Evolutionary conservation across 768 basidiomycete genomes (phyloP).

Genomic region (Leccinum uliginosum): DNA sequence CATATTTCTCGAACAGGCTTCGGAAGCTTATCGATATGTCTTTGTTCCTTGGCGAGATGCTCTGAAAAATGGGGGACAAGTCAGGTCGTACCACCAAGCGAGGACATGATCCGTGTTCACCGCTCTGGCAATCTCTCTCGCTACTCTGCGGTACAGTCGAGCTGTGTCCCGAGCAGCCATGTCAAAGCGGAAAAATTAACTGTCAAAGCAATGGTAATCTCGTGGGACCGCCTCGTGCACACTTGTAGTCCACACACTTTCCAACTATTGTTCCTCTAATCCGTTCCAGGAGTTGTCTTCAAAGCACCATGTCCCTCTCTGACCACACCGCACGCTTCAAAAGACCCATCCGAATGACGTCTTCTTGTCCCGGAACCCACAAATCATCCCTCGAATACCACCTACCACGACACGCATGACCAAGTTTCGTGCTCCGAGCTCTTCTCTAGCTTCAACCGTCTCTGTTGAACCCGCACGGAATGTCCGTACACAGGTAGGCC

Average conservation of each 20-base stretch:
- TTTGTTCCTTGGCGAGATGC: slow-evolving; percentile 35
- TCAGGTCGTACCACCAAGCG: neutral
- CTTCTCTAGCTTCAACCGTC: slow-evolving; percentile 10
- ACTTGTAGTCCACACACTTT: slow-evolving; percentile 1
- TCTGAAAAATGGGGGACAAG: slow-evolving; percentile 28
- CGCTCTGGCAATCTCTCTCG: slow-evolving; percentile 28
- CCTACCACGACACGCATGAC: slow-evolving; percentile 10
- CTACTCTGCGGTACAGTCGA: slow-evolving; percentile 27
- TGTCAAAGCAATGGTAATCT: slow-evolving; percentile 13
- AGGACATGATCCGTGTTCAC: slow-evolving; percentile 7
- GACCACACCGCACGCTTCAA: slow-evolving; percentile 12
- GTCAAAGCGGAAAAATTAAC: slow-evolving; percentile 18
- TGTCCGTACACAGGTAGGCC: slow-evolving; percentile 8
- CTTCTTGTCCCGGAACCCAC: neutral
- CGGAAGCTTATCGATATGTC: slow-evolving; percentile 51
- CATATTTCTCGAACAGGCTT: slow-evolving; percentile 42
- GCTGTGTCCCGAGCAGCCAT: slow-evolving; percentile 18
- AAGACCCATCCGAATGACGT: slow-evolving; percentile 2
- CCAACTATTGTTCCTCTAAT: slow-evolving; percentile 21
- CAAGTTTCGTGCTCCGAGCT: slow-evolving; percentile 16
- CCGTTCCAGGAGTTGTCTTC: slow-evolving; percentile 10
- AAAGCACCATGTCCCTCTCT: slow-evolving; percentile 6
- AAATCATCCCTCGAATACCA: neutral
- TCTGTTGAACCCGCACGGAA: neutral
- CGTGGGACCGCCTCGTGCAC: slow-evolving; percentile 12